These are phyloP conservation scores for Nothomitra cinnamomea DNA, from an alignment of 2,329 filamentous ascomycete species.

Conservation along the genomic window DNA sequence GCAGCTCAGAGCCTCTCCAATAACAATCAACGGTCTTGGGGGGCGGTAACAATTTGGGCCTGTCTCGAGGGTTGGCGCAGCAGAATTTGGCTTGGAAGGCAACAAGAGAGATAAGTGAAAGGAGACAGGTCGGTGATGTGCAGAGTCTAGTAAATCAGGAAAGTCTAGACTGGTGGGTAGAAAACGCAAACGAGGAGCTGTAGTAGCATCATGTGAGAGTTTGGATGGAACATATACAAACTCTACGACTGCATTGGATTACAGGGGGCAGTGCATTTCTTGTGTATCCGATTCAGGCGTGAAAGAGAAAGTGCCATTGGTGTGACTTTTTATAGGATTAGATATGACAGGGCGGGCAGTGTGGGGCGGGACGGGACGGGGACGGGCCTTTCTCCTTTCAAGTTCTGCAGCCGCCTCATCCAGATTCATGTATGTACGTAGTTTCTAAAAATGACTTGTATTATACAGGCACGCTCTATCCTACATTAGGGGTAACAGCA, in stretches of 20 bases:
- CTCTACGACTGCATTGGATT: neutral
- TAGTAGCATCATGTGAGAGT: neutral
- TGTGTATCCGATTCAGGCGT: too few relatives aligned
- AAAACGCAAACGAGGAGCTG: constrained; percentile 19
- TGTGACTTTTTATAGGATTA: too few relatives aligned
- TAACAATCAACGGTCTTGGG: constrained; percentile 82
- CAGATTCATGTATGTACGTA: too few relatives aligned
- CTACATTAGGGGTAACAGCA: too few relatives aligned
- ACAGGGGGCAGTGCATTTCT: too few relatives aligned
- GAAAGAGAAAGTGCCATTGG: too few relatives aligned
- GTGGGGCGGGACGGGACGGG: too few relatives aligned
- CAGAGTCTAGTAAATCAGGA: constrained; percentile 53
- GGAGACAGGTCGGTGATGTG: constrained; percentile 79
- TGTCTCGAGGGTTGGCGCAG: constrained; percentile 47
- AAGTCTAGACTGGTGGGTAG: constrained; percentile 20
- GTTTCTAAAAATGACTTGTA: too few relatives aligned
- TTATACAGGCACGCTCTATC: too few relatives aligned
- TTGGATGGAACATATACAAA: constrained; percentile 1
- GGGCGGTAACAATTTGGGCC: constrained; percentile 32
- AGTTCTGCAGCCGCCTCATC: too few relatives aligned
- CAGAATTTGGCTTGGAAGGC: constrained; percentile 40
- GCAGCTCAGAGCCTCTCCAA: constrained; percentile 90
- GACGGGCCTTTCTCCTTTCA: too few relatives aligned
- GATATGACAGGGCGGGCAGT: too few relatives aligned
- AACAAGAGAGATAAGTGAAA: constrained; percentile 61